phyloP scores from a whole-genome alignment of 805 yeast species.

The Suhomyces xylopsoci region DNA sequence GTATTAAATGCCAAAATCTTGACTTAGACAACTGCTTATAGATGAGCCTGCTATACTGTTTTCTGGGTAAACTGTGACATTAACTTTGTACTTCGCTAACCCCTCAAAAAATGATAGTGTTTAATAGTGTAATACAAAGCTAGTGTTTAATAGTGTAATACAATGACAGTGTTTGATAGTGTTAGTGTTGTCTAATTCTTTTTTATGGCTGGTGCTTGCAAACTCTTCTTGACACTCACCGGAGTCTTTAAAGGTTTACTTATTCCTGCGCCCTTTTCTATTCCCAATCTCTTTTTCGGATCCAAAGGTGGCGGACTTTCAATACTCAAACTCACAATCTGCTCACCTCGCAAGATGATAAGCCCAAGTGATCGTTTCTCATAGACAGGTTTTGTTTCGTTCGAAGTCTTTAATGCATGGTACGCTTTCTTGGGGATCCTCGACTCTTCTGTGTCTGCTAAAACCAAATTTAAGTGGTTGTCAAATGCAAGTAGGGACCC shows the following conservation, averaged over 20 bases:
- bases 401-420: slow-evolving; percentile 27
- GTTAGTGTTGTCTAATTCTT: neutral
- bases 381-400: slow-evolving; percentile 35
- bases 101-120: no score
- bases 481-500: slow-evolving; percentile 89
- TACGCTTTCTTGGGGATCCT: slow-evolving; percentile 64
- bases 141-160: no score
- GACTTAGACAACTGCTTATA: no score
- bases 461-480: slow-evolving; percentile 80
- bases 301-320: slow-evolving; percentile 59
- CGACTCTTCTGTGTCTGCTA: slow-evolving; percentile 81
- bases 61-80: no score
- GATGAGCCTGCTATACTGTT: no score
- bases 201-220: slow-evolving; percentile 22
- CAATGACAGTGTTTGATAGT: no score
- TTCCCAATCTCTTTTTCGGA: slow-evolving; percentile 30
- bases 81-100: no score
- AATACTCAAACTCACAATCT: slow-evolving; percentile 66
- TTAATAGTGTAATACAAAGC: no score
- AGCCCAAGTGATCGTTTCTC: slow-evolving; percentile 80
- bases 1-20: no score
- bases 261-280: slow-evolving; percentile 20
- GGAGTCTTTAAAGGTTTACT: slow-evolving; percentile 36
- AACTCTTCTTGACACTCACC: slow-evolving; percentile 23
- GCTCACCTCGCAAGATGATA: slow-evolving; percentile 83